Base-by-base conservation (phyloP, 208 protist genomes). In the Wallacemonas collosoma region DNA sequence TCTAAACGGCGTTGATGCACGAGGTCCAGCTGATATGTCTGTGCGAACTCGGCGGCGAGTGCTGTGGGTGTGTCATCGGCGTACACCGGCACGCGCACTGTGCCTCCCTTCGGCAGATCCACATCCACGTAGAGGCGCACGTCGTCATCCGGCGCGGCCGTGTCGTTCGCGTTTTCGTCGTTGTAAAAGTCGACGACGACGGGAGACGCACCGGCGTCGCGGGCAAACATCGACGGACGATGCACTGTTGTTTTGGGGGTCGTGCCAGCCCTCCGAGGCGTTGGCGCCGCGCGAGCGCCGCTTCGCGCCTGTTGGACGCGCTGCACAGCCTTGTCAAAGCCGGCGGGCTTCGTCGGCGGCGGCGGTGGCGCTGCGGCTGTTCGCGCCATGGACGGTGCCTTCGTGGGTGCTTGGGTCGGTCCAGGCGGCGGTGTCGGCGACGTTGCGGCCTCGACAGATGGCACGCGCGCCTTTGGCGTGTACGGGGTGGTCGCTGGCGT, bases 101-200 rank as follows among this genome's bases (percentile, higher is more conserved):
- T 87, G 26, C 67, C 69, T 5, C 82, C 86, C 14, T 50, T 56
- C 14, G 79, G 77, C 44, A 90, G 57, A 47, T 86, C 74, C 3
- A 90, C 80, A 67, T 88, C 86, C 41, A 90, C 72, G 60, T 81
- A 86, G 35, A 90, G 36, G 38, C 89, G 56, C 8, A 83, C 77
- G 58, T 57, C 61, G 17, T 68, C 39, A n/a, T 61, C 57, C 56
- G 73, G 56, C 4, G 11, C 12, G 67, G 43, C 69, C 50, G 17
- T 44, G 48, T 48, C 11, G 66, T 57, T 50, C 72, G 64, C 47
- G 61, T 2, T 39, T 61, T 63, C 6, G 66, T 64, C 7, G 56
- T 55, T 3, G 86, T 72, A 15, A 1, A 60, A 76, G 83, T 86
- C 39, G 76, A 77, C 68, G 68, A 71, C 64, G 72, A 48, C 43